Evolutionary conservation across 495 filamentous ascomycete genomes (phyloP).

Genomic region (Aspergillus egyptiacus): DNA sequence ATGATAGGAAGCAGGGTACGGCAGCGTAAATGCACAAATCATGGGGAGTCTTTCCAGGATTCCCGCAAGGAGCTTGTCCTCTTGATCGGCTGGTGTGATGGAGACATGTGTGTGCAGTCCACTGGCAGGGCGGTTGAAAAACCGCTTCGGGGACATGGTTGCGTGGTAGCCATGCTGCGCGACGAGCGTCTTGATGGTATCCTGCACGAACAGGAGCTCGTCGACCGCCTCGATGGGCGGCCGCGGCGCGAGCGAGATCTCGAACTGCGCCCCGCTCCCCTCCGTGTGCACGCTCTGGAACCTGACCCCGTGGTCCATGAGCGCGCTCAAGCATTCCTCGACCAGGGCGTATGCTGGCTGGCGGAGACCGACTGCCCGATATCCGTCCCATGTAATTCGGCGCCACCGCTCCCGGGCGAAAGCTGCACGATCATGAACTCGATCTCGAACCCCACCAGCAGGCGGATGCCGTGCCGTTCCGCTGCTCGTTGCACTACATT

Average conservation of each 20-base stretch:
- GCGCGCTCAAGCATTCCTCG: too few species aligned
- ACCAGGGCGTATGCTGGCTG: too few species aligned
- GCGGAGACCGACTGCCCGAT: too few species aligned
- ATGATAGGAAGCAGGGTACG: not conserved
- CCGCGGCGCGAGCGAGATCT: conserved; percentile 56
- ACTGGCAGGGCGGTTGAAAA: not conserved
- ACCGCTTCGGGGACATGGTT: not conserved
- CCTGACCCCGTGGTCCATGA: conserved; percentile 51
- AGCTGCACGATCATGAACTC: conserved; percentile 64
- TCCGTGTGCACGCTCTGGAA: conserved; percentile 63
- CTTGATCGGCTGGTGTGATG: not conserved
- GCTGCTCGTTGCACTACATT: not conserved
- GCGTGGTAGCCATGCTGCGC: not conserved
- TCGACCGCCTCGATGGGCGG: conserved; percentile 60
- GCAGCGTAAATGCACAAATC: not conserved
- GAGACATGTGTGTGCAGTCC: not conserved
- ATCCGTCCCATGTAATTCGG: too few species aligned
- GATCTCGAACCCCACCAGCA: conserved; percentile 67
- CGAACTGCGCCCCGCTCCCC: conserved; percentile 52
- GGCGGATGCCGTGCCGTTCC: conserved; percentile 10
- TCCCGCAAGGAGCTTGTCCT: not conserved
- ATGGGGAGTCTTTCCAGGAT: not conserved
- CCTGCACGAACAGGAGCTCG: conserved; percentile 56
- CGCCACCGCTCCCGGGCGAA: too few species aligned
- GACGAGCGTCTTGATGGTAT: conserved; percentile 39